These are phyloP conservation scores for Corchorus capsularis DNA, from an alignment of 345 rosid genomes.

Conservation along the genomic window DNA sequence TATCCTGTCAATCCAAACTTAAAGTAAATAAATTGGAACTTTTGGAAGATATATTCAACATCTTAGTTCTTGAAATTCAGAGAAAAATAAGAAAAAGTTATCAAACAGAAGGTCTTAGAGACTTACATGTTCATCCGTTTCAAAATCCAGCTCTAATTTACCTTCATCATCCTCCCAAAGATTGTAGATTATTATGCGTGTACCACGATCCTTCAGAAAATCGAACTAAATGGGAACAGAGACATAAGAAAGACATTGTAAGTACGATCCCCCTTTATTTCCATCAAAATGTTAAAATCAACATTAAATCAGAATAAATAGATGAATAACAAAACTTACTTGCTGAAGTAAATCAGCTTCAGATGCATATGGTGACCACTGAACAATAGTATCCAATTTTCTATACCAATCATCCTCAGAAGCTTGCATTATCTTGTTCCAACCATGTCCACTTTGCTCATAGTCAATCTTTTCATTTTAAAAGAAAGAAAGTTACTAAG, in stretches of 20 bases:
- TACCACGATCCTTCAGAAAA: slow-evolving; percentile 49
- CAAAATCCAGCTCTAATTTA: slow-evolving; percentile 69
- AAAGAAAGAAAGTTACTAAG: slow-evolving; percentile 8
- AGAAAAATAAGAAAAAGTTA: neutral
- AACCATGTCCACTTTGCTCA: slow-evolving; percentile 42
- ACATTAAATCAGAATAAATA: neutral
- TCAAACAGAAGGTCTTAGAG: slow-evolving; percentile 12
- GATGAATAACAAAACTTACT: slow-evolving; percentile 33
- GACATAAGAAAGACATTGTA: neutral
- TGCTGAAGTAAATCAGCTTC: slow-evolving; percentile 51
- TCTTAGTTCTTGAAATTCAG: neutral
- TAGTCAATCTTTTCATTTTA: slow-evolving; percentile 53
- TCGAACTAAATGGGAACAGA: slow-evolving; percentile 46
- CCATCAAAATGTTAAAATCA: neutral
- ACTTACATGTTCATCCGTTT: slow-evolving; percentile 53
- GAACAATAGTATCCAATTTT: slow-evolving; percentile 52
- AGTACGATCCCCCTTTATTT: neutral
- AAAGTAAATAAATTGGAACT: neutral
- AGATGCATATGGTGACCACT: slow-evolving; percentile 69
- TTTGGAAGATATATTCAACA: neutral
- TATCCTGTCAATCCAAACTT: slow-evolving; percentile 52
- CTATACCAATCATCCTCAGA: slow-evolving; percentile 51
- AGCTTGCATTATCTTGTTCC: slow-evolving; percentile 47
- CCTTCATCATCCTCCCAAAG: slow-evolving; percentile 85
- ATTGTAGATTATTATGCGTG: slow-evolving; percentile 67